Conservation (phyloP, 1,284 basidiomycete species). For the Kwoniella shivajii region DNA sequence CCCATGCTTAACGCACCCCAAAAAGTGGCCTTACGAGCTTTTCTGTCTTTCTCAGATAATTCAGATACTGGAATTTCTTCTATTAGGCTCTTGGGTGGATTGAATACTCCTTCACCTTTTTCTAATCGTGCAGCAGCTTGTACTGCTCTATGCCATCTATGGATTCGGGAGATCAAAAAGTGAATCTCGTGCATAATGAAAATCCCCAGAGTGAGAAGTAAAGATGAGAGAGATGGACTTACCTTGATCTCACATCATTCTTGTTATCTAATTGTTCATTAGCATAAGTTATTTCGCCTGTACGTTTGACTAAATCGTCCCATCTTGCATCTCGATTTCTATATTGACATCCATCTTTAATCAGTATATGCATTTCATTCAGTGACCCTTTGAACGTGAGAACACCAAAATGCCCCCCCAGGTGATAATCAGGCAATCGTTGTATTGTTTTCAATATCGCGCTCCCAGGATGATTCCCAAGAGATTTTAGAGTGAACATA, state of each 20-base stretch:
- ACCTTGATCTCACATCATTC: slow-evolving; percentile 40
- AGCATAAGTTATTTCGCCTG: slow-evolving; percentile 21
- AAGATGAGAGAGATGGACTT: background rate
- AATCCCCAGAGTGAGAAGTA: too few species aligned
- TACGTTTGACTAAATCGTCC: slow-evolving; percentile 35
- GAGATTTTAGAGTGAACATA: slow-evolving; percentile 5
- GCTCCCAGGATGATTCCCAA: background rate
- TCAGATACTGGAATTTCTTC: slow-evolving; percentile 6
- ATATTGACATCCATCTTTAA: too few species aligned
- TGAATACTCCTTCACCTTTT: slow-evolving; percentile 28
- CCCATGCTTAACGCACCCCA: slow-evolving; percentile 31
- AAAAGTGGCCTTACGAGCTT: slow-evolving; percentile 29
- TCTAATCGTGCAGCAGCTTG: slow-evolving; percentile 36
- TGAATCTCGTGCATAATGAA: too few species aligned
- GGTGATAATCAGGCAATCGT: too few species aligned
- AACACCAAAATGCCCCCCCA: too few species aligned
- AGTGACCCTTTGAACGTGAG: too few species aligned
- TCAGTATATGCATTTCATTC: too few species aligned
- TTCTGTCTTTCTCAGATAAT: slow-evolving; percentile 8
- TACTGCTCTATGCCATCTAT: slow-evolving; percentile 33
- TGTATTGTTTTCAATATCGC: background rate
- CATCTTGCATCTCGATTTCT: slow-evolving; percentile 33
- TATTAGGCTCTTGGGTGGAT: slow-evolving; percentile 2
- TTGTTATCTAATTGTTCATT: slow-evolving; percentile 34
- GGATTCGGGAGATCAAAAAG: too few species aligned